Evolutionary conservation across 23 red algal genomes (phyloP), one percentile per base, ranked within the genome.

Genomic region (Gracilaria domingensis): DNA sequence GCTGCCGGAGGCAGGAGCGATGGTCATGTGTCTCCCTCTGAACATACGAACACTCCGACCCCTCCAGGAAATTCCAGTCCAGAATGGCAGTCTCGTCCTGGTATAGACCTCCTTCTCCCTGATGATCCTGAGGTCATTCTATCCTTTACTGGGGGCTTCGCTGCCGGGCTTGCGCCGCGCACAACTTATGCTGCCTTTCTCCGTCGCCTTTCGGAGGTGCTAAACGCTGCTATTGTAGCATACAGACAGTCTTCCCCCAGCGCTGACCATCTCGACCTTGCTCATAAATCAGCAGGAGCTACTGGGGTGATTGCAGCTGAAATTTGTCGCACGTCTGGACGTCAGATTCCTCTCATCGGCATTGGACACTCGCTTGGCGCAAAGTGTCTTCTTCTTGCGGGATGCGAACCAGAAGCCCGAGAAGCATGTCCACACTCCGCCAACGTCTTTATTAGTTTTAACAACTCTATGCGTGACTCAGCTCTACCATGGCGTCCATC

Each of bases 291-390:
- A 29, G 70, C 59, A 28, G 73, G 47, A 5, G 73, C 55, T 7
- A 61, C 85, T 4, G 81, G 59, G 14, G 83, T 80, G 36, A 83
- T 82, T 32, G 58, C 73, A 20, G 28, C 74, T 11, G 81, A 85
- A 51, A 80, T 96, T 34, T 14, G 72, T 26, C 54, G 61, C n/a
- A 85, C 49, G 36, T 35, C 55, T 4, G 50, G 56, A 35, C 37
- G 82, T 0, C 45, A 62, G 25, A 70, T 94, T 28, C 96, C 96
- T 16, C 75, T 83, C 21, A 25, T 95, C 36, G 96, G 96, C 28
- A 77, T 98, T 44, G 96, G 96, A 29, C 96, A 98, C 60, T 91
- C 83, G 17, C 54, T 98, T 0, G 96, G 96, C 21, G 96, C 96
- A 24, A 98, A 98, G 75, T 75, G 94, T 35, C 81, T 86, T 9